Percentiles rank a stretch among this genome's conserved stretches.
These are phyloP conservation scores for Discostella stelligera DNA, from an alignment of 352 stramenopile genomes.

Conservation along the genomic window DNA sequence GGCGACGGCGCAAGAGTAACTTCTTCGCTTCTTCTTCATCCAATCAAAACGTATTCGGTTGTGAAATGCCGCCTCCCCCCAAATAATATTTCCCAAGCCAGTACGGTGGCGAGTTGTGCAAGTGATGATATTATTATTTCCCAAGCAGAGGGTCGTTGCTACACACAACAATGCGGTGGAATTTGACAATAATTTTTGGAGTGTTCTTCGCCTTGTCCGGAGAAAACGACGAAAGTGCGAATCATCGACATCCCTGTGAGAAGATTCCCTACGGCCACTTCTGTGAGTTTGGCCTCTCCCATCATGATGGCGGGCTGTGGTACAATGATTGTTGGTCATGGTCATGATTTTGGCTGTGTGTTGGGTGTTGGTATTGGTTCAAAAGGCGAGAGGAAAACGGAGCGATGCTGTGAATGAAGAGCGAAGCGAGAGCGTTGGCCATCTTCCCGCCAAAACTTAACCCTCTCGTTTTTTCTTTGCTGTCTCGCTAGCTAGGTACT, in stretches of 20 bases:
- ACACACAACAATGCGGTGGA: conserved; percentile 8
- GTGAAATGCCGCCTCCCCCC: not conserved
- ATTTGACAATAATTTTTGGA: conserved; percentile 4
- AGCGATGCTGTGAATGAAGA: too few species aligned
- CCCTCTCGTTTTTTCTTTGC: too few species aligned
- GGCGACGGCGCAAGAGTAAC: not conserved
- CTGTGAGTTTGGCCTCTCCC: conserved; percentile 3
- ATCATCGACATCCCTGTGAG: not conserved
- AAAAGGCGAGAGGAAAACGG: too few species aligned
- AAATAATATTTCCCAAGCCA: not conserved
- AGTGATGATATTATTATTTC: conserved; percentile 9
- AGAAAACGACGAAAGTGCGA: conserved; percentile 2
- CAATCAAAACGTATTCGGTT: not conserved
- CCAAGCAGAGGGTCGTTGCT: not conserved
- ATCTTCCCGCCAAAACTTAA: too few species aligned
- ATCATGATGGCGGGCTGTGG: not conserved
- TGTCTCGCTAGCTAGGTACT: too few species aligned
- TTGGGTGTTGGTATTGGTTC: too few species aligned
- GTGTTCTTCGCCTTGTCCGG: conserved; percentile 1
- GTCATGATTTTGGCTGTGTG: too few species aligned
- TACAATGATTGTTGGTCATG: not conserved
- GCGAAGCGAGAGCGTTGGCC: too few species aligned
- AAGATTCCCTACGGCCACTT: not conserved
- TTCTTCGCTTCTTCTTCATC: not conserved
- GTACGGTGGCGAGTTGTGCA: not conserved